These are phyloP conservation scores for Coniophora puteana DNA, from an alignment of 1,284 basidiomycete species.

Conservation along the genomic window DNA sequence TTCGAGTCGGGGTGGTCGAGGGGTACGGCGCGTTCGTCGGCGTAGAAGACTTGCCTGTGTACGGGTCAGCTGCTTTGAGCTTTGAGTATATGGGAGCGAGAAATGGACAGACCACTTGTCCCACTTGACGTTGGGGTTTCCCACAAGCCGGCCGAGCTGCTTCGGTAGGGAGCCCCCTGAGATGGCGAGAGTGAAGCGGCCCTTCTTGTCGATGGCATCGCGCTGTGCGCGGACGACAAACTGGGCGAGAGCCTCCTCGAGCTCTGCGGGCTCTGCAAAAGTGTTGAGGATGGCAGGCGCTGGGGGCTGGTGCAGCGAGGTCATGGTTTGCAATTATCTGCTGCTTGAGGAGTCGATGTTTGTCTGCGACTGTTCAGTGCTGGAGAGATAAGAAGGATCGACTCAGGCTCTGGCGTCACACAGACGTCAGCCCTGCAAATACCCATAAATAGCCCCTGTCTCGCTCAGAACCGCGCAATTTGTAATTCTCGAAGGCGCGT, in stretches of 20 bases:
- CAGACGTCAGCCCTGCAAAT: slow-evolving; percentile 25
- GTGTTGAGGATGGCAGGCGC: slow-evolving; percentile 72
- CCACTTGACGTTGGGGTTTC: slow-evolving; percentile 81
- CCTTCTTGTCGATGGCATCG: slow-evolving; percentile 85
- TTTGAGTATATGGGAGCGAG: background rate
- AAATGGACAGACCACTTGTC: slow-evolving; percentile 82
- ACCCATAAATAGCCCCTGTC: slow-evolving; percentile 15
- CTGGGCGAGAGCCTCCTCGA: slow-evolving; percentile 67
- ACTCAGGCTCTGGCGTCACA: no score
- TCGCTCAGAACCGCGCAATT: background rate
- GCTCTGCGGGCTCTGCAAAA: slow-evolving; percentile 56
- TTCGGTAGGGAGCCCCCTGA: slow-evolving; percentile 93
- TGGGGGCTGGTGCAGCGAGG: slow-evolving; percentile 46
- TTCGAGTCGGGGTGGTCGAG: slow-evolving; percentile 93
- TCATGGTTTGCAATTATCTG: slow-evolving; percentile 20
- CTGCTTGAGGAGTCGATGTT: no score
- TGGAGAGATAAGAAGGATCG: no score
- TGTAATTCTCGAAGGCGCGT: background rate
- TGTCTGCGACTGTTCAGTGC: no score
- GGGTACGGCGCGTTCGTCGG: slow-evolving; percentile 94
- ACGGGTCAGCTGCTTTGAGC: slow-evolving; percentile 10
- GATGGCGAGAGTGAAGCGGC: slow-evolving; percentile 88
- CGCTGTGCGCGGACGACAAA: slow-evolving; percentile 90
- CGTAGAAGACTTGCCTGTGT: slow-evolving; percentile 94
- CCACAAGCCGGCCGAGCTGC: slow-evolving; percentile 75